These are phyloP conservation scores for Millerozyma miso DNA, from an alignment of 805 yeast species.

Conservation along the genomic window DNA sequence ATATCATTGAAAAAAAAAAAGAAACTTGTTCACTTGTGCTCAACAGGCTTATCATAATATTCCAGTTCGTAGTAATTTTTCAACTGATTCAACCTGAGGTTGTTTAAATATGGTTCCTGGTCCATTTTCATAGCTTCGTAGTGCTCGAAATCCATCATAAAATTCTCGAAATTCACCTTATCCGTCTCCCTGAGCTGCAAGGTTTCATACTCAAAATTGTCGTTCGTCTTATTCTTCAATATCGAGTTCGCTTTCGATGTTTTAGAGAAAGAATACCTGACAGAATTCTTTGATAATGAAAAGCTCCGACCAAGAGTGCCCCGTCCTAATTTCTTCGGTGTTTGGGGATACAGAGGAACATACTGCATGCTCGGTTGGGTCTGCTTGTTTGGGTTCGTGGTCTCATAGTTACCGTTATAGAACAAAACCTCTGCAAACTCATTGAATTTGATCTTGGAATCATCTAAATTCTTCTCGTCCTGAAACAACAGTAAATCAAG, in stretches of 20 bases:
- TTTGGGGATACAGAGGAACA: background rate
- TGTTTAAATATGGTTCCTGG: conserved; percentile 9
- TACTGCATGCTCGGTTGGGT: background rate
- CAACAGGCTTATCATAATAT: background rate
- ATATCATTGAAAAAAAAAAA: too few species aligned
- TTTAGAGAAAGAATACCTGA: background rate
- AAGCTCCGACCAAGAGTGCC: background rate
- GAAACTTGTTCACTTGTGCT: background rate
- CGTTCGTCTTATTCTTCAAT: conserved; percentile 21
- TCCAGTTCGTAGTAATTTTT: conserved; percentile 13
- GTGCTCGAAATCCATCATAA: conserved; percentile 14
- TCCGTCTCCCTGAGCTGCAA: conserved; percentile 13
- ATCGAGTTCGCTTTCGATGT: conserved; percentile 15
- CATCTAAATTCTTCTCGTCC: conserved; percentile 1
- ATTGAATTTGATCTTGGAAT: conserved; percentile 12
- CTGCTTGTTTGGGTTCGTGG: background rate
- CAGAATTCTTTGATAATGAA: background rate
- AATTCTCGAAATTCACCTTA: conserved; percentile 14
- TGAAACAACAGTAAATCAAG: conserved; percentile 4
- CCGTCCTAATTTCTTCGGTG: background rate
- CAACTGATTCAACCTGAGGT: conserved; percentile 12
- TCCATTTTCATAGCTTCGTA: conserved; percentile 11
- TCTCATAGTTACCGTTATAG: conserved; percentile 7
- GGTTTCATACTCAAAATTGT: conserved; percentile 19
- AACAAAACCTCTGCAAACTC: conserved; percentile 12